A percentile compares a stretch with the other conserved stretches of the same genome.
These are phyloP conservation scores for Macrolepiota fuliginosa DNA, from an alignment of 768 basidiomycete species.

Conservation along the genomic window DNA sequence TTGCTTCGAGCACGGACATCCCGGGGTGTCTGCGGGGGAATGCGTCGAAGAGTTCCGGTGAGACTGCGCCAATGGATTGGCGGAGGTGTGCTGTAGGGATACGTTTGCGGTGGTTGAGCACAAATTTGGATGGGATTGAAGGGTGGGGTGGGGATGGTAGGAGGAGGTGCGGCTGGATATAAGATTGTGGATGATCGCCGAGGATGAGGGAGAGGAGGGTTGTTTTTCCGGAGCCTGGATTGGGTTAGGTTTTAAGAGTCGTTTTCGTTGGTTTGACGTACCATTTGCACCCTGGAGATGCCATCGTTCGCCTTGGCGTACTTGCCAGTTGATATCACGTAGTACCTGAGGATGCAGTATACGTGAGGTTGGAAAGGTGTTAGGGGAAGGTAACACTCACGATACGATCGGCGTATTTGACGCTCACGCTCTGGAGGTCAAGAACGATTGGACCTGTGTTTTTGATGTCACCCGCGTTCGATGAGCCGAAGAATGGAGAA, in stretches of 20 bases:
- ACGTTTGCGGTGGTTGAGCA: conserved; percentile 57
- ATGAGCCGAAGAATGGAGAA: not conserved
- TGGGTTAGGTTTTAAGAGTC: not conserved
- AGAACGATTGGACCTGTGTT: conserved; percentile 38
- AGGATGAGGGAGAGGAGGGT: conserved; percentile 88
- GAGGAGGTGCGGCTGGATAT: conserved; percentile 55
- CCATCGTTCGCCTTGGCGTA: conserved; percentile 83
- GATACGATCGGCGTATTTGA: conserved; percentile 66
- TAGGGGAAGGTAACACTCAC: conserved; percentile 29
- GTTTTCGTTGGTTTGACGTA: conserved; percentile 19
- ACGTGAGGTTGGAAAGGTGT: not conserved
- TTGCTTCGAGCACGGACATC: conserved; percentile 73
- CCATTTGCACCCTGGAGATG: conserved; percentile 90
- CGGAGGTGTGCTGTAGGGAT: conserved; percentile 70
- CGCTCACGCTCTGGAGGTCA: conserved; percentile 62
- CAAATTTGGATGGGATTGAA: conserved; percentile 50
- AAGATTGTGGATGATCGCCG: conserved; percentile 95
- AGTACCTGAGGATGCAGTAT: conserved; percentile 52
- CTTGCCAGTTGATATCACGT: conserved; percentile 75
- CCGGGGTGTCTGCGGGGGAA: conserved; percentile 70
- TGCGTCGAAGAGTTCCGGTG: conserved; percentile 88
- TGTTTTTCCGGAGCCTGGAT: conserved; percentile 87
- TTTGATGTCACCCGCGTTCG: not conserved
- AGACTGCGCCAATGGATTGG: conserved; percentile 72
- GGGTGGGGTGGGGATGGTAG: conserved; percentile 31